These are phyloP conservation scores for Suillus luteus DNA, from an alignment of 768 basidiomycete species.

Conservation along the genomic window DNA sequence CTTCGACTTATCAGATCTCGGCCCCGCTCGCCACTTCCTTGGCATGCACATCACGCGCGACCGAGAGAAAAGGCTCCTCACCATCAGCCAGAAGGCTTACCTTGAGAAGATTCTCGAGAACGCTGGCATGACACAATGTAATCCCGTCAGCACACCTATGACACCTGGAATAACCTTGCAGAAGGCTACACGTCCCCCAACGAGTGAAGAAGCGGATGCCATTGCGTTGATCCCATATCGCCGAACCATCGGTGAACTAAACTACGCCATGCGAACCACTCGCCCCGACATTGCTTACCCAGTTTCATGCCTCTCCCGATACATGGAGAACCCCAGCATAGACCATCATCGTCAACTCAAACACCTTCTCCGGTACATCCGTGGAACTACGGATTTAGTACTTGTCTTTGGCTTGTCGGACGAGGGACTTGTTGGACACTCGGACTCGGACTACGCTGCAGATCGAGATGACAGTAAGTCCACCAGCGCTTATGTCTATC, in stretches of 20 bases:
- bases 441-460: neutral
- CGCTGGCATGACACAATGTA: slow-evolving; percentile 16
- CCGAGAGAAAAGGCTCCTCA: too few species aligned
- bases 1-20: too few species aligned
- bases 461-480: neutral
- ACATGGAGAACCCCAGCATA: neutral
- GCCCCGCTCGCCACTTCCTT: too few species aligned
- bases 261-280: too few species aligned
- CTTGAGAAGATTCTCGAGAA: slow-evolving; percentile 16
- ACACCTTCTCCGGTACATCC: neutral
- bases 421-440: neutral
- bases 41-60: too few species aligned
- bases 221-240: too few species aligned
- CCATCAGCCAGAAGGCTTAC: slow-evolving; percentile 27
- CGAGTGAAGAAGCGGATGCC: too few species aligned
- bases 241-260: too few species aligned
- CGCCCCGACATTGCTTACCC: neutral
- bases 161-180: too few species aligned
- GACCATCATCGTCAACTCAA: neutral
- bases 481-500: neutral
- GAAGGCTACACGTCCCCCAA: too few species aligned
- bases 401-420: neutral
- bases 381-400: neutral
- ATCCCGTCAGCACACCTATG: slow-evolving; percentile 12
- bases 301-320: neutral